phyloP scores from a whole-genome alignment of 208 protist species.

The Leishmania tarentolae region DNA sequence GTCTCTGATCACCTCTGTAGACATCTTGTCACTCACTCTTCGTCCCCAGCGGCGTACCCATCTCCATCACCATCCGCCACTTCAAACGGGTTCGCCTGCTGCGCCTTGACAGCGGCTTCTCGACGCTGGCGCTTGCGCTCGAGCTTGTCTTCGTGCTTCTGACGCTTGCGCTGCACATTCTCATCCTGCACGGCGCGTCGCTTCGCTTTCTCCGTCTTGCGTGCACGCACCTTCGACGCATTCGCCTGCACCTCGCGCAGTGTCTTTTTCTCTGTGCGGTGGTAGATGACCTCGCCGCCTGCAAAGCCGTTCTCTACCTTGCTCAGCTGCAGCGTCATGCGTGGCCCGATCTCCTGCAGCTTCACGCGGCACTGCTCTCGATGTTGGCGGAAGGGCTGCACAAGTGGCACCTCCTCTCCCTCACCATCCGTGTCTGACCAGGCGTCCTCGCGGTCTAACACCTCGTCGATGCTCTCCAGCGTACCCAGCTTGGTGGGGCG shows the following conservation, averaged over 20 bases:
- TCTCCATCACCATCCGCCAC: conserved; percentile 50
- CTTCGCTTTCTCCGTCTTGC: conserved; percentile 69
- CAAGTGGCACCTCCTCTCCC: conserved; percentile 89
- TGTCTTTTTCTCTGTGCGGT: conserved; percentile 69
- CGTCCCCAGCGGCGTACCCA: conserved; percentile 58
- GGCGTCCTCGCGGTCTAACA: conserved; percentile 82
- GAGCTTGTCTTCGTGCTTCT: conserved; percentile 53
- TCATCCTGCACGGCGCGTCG: conserved; percentile 78
- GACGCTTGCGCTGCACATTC: conserved; percentile 77
- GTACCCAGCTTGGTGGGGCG: conserved; percentile 81
- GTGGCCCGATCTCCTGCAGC: conserved; percentile 90
- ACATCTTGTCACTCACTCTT: conserved; percentile 21
- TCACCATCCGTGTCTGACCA: conserved; percentile 93
- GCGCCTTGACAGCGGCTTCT: conserved; percentile 59
- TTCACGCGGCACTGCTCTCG: conserved; percentile 91
- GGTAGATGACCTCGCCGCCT: conserved; percentile 84
- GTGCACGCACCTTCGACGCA: conserved; percentile 69
- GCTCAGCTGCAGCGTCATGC: conserved; percentile 88
- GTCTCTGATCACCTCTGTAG: neutral
- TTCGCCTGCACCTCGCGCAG: conserved; percentile 67
- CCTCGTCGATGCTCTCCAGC: conserved; percentile 76
- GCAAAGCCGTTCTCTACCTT: conserved; percentile 93
- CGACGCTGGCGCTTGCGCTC: conserved; percentile 68
- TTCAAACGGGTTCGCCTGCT: conserved; percentile 78
- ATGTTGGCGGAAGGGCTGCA: conserved; percentile 86